Conservation (phyloP, 306 rosid species). For the Acmispon strigosus region DNA sequence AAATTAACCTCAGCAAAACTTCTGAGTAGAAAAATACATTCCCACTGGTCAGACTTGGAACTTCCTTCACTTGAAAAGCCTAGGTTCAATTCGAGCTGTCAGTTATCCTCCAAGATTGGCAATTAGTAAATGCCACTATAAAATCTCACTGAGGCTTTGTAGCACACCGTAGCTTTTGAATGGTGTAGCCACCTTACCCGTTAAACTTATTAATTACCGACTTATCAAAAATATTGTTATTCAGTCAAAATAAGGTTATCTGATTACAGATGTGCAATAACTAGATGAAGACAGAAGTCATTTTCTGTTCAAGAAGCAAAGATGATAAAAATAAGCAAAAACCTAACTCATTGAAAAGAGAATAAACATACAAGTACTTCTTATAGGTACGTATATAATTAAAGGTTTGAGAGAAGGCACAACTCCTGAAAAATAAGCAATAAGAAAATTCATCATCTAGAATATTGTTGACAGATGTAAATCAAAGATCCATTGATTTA, state of each 20-base stretch:
- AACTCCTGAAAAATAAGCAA: not conserved
- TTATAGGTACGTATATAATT: not conserved
- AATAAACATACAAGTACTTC: not conserved
- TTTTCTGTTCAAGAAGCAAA: not conserved
- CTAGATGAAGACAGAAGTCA: not conserved
- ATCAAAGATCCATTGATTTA: not conserved
- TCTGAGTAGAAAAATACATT: not conserved
- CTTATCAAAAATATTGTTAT: slow-evolving; percentile 4
- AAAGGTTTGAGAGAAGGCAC: not conserved
- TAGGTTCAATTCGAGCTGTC: not conserved
- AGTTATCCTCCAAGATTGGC: not conserved
- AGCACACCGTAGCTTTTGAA: not conserved
- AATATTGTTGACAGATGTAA: not conserved
- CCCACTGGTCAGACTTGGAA: not conserved
- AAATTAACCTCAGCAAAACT: not conserved
- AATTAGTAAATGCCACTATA: not conserved
- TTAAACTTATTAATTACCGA: not conserved
- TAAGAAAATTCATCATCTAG: not conserved
- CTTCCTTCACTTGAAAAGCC: not conserved
- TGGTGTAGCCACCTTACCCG: not conserved
- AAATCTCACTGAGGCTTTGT: not conserved
- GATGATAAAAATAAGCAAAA: not conserved
- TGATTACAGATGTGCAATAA: not conserved
- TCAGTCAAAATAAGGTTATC: not conserved
- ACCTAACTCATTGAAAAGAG: not conserved